Percentiles rank a stretch among this genome's conserved stretches.
Conservation (phyloP, 2,329 filamentous ascomycete genomes). For the Triangularia verruculosa region DNA sequence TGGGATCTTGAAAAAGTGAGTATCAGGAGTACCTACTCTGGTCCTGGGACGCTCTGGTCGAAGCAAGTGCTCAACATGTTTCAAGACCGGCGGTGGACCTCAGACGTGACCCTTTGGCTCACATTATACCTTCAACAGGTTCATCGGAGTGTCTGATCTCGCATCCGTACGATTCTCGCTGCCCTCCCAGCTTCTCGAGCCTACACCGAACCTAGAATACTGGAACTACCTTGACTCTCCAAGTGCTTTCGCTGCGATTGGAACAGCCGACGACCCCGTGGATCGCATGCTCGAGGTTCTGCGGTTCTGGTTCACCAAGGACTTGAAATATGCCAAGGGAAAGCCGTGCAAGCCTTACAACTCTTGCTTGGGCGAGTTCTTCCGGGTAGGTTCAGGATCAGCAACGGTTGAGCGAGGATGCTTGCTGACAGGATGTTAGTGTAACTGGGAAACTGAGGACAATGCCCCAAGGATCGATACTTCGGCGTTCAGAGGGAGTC, state of each 20-base stretch:
- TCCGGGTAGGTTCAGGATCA: slow-evolving; percentile 65
- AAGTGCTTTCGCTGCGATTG: slow-evolving; percentile 79
- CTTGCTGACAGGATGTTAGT: slow-evolving; percentile 49
- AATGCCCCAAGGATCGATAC: slow-evolving; percentile 65
- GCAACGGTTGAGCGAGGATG: neutral
- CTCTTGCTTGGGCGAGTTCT: slow-evolving; percentile 94
- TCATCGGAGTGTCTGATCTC: slow-evolving; percentile 94
- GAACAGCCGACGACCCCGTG: slow-evolving; percentile 84
- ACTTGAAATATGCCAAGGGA: slow-evolving; percentile 97
- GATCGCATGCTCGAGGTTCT: slow-evolving; percentile 94
- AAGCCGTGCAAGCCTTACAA: slow-evolving; percentile 99
- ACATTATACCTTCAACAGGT: slow-evolving; percentile 53
- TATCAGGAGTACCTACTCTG: slow-evolving; percentile 14
- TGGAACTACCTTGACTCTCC: slow-evolving; percentile 98
- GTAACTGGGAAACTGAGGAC: slow-evolving; percentile 91
- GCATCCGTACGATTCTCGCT: slow-evolving; percentile 94
- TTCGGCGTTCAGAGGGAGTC: slow-evolving; percentile 38
- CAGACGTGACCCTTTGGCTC: slow-evolving; percentile 23
- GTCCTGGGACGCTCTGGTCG: slow-evolving; percentile 14
- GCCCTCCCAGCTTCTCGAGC: slow-evolving; percentile 91
- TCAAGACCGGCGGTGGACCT: neutral
- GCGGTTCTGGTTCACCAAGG: slow-evolving; percentile 98
- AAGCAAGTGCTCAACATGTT: neutral
- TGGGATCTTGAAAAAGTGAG: slow-evolving; percentile 82
- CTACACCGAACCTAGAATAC: slow-evolving; percentile 95